Evolutionary conservation across 306 rosid species (phyloP).

Genomic region (Sicyos baderoa): DNA sequence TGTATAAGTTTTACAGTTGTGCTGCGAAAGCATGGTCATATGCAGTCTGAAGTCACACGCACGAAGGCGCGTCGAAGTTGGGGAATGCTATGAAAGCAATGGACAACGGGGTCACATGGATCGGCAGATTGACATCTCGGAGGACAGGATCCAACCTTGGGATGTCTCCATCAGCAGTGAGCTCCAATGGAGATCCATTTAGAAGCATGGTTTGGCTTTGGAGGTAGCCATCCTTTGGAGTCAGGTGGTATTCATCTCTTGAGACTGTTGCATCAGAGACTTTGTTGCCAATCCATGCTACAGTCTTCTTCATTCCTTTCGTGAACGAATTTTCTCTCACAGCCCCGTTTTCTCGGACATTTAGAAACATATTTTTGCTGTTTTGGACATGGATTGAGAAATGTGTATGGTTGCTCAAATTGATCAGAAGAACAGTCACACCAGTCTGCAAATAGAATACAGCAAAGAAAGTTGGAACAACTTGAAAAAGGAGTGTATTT

Average conservation of each 20-base stretch:
- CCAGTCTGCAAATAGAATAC: slow-evolving; percentile 40
- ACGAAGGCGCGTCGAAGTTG: slow-evolving; percentile 47
- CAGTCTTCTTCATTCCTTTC: slow-evolving; percentile 47
- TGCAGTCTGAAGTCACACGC: slow-evolving; percentile 16
- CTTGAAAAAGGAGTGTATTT: not conserved
- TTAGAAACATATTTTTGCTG: slow-evolving; percentile 12
- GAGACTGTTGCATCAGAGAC: slow-evolving; percentile 41
- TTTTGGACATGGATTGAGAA: slow-evolving; percentile 44
- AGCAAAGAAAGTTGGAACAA: not conserved
- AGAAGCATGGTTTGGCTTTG: slow-evolving; percentile 58
- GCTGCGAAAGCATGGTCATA: not conserved
- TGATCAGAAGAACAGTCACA: slow-evolving; percentile 62
- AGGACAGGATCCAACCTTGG: slow-evolving; percentile 51
- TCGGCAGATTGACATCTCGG: slow-evolving; percentile 31
- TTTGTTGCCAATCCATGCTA: slow-evolving; percentile 72
- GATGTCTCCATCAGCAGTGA: slow-evolving; percentile 52
- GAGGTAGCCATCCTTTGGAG: slow-evolving; percentile 44
- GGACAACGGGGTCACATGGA: slow-evolving; percentile 34
- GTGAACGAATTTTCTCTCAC: slow-evolving; percentile 27
- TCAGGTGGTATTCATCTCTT: slow-evolving; percentile 82
- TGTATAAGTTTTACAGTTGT: slow-evolving; percentile 9
- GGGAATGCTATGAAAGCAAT: slow-evolving; percentile 42
- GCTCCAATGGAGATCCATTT: slow-evolving; percentile 55
- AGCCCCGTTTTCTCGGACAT: slow-evolving; percentile 19
- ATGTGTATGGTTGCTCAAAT: slow-evolving; percentile 65